Percentiles rank a stretch among this genome's conserved stretches.
These are phyloP conservation scores for Geranium rotundifolium DNA, from an alignment of 345 rosid species.

Conservation along the genomic window DNA sequence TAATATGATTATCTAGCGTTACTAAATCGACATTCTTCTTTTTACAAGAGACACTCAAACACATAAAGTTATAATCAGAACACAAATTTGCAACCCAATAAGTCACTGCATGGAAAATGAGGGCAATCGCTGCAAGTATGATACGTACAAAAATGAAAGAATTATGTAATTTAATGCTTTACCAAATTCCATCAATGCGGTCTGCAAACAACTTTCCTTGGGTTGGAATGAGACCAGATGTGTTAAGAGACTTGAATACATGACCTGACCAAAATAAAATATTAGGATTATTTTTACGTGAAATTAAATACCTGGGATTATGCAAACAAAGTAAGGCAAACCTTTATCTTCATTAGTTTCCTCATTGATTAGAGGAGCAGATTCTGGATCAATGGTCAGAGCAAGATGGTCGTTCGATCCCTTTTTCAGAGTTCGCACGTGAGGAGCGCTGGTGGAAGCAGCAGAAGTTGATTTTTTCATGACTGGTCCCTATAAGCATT, in stretches of 20 bases:
- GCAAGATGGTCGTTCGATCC: conserved; percentile 83
- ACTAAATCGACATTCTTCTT: no score
- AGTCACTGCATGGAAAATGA: background rate
- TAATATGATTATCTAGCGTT: no score
- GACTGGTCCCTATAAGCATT: conserved; percentile 36
- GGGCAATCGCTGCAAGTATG: background rate
- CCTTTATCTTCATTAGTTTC: conserved; percentile 81
- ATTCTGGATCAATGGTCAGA: conserved; percentile 57
- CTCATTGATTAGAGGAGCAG: conserved; percentile 41
- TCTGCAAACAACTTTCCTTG: conserved; percentile 91
- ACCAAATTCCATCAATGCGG: conserved; percentile 86
- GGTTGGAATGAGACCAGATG: conserved; percentile 73
- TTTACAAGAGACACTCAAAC: no score
- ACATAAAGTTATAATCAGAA: no score
- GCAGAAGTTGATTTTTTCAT: conserved; percentile 43
- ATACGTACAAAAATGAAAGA: background rate
- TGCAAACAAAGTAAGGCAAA: conserved; percentile 1
- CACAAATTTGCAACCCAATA: no score
- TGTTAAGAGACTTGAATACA: conserved; percentile 70
- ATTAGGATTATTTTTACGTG: no score
- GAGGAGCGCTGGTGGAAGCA: conserved; percentile 55
- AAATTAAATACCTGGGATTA: no score
- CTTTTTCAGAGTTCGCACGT: conserved; percentile 60
- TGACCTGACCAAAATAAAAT: conserved; percentile 42
- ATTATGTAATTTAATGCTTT: conserved; percentile 8